Evolutionary conservation across 257 asterid genomes (phyloP).

Genomic region (Nicotiana otophora): DNA sequence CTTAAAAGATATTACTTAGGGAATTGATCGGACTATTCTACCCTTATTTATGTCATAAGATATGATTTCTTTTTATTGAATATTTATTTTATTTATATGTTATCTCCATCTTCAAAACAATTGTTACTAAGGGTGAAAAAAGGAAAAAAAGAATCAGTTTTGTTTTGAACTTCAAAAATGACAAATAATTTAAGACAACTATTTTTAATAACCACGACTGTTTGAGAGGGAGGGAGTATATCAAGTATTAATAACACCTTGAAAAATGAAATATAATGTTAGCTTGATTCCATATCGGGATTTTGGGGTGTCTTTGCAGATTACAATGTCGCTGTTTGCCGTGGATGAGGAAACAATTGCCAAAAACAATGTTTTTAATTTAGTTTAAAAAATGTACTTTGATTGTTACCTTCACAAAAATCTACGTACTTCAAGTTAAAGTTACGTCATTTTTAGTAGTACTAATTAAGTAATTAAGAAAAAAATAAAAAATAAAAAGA

Average conservation of each 20-base stretch:
- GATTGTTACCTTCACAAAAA: background rate
- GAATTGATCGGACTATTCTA: no score
- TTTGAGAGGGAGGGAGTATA: background rate
- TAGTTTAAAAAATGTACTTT: background rate
- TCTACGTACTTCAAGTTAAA: background rate
- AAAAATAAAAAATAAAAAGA: background rate
- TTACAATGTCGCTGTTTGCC: conserved; percentile 25
- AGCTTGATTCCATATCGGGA: conserved; percentile 17
- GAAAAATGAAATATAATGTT: conserved; percentile 23
- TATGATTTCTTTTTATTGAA: no score
- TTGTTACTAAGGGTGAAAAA: no score
- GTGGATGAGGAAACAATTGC: conserved; percentile 36
- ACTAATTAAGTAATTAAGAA: background rate
- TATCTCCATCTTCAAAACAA: no score
- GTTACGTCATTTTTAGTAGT: background rate
- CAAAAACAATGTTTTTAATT: background rate
- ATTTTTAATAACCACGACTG: no score
- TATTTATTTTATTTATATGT: no score
- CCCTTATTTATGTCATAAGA: no score
- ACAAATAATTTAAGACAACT: no score
- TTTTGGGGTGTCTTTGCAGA: conserved; percentile 5
- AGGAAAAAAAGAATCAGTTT: no score
- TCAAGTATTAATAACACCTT: conserved; percentile 8
- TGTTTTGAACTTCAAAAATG: no score
- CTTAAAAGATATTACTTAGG: no score